Conservation (phyloP, 2,329 filamentous ascomycete genomes). For the Xylaria sp. region DNA sequence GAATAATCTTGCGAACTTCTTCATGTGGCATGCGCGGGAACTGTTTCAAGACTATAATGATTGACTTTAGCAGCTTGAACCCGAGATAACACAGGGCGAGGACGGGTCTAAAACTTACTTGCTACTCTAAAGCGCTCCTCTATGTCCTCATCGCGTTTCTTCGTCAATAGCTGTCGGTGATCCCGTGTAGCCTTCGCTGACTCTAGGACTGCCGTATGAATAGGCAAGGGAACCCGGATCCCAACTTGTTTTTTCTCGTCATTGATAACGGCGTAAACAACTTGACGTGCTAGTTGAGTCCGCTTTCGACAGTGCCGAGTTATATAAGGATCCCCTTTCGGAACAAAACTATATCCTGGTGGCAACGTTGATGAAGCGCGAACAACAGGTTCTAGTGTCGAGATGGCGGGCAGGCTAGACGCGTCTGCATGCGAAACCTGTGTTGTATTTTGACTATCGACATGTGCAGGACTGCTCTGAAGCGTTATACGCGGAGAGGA, state of each 20-base stretch:
- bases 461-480: background rate
- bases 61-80: background rate
- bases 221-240: constrained; percentile 28
- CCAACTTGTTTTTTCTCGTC: constrained; percentile 26
- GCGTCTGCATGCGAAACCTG: background rate
- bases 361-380: constrained; percentile 26
- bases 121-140: constrained; percentile 25
- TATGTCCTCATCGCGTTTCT: constrained; percentile 20
- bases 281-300: constrained; percentile 18
- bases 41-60: constrained; percentile 10
- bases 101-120: constrained; percentile 19
- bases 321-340: constrained; percentile 27
- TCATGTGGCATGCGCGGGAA: constrained; percentile 30
- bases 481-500: constrained; percentile 8
- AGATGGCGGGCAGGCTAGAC: background rate
- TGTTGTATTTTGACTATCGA: background rate
- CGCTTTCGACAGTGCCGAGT: constrained; percentile 30
- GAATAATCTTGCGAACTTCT: constrained; percentile 2
- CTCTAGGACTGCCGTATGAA: constrained; percentile 13
- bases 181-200: constrained; percentile 10
- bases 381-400: constrained; percentile 25
- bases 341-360: constrained; percentile 24
- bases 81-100: background rate
- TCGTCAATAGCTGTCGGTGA: background rate
- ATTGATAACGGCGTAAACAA: constrained; percentile 26